A percentile compares a stretch with the other conserved stretches of the same genome.
These are phyloP conservation scores for Cenchrus purpureus DNA, from an alignment of 176 grass and related monocot species.

Conservation along the genomic window DNA sequence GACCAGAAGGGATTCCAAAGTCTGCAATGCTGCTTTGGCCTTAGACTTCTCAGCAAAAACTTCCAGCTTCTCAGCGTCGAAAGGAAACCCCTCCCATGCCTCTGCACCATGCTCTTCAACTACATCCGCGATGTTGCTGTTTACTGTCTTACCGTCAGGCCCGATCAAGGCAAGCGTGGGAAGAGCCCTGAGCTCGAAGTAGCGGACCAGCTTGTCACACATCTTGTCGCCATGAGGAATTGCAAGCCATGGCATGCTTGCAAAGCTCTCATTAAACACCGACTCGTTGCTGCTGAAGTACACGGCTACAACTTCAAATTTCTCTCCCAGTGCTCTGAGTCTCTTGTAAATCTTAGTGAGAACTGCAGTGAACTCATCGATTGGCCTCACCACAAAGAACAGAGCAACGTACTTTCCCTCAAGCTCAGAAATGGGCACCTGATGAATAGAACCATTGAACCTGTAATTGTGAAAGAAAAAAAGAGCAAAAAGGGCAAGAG, in stretches of 20 bases:
- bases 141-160: slow-evolving; percentile 75
- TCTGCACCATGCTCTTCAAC: slow-evolving; percentile 68
- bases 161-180: slow-evolving; percentile 77
- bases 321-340: slow-evolving; percentile 63
- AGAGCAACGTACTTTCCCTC: slow-evolving; percentile 73
- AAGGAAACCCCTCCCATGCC: slow-evolving; percentile 76
- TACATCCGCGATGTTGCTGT: slow-evolving; percentile 54
- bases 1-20: slow-evolving; percentile 75
- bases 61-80: slow-evolving; percentile 67
- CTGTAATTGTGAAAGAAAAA: neutral
- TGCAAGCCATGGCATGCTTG: slow-evolving; percentile 67
- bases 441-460: slow-evolving; percentile 16
- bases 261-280: slow-evolving; percentile 47
- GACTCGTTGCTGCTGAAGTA: slow-evolving; percentile 53
- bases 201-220: slow-evolving; percentile 59
- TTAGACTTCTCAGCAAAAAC: slow-evolving; percentile 56
- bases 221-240: slow-evolving; percentile 70
- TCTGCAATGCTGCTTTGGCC: slow-evolving; percentile 61
- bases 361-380: slow-evolving; percentile 54
- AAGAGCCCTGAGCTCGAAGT: slow-evolving; percentile 66
- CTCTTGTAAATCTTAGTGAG: slow-evolving; percentile 64
- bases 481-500: neutral
- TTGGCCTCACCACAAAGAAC: slow-evolving; percentile 45
- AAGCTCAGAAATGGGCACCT: slow-evolving; percentile 73
- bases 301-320: slow-evolving; percentile 74